Evolutionary conservation across 2,329 filamentous ascomycete species (phyloP).

Genomic region (Aaosphaeria arxii): DNA sequence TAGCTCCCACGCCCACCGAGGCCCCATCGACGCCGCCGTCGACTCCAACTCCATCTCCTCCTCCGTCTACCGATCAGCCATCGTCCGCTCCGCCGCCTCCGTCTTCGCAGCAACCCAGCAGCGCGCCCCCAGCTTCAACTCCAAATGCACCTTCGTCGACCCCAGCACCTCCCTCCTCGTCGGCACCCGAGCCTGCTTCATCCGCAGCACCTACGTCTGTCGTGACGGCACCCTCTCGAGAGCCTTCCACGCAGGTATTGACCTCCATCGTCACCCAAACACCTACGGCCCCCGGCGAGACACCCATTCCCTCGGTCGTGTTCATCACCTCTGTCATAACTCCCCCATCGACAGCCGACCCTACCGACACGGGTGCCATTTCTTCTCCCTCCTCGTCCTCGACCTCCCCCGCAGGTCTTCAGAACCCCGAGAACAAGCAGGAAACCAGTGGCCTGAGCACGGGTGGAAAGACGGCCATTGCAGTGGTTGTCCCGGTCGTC

Average conservation of each 20-base stretch:
- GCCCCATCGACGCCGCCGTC: constrained; percentile 7
- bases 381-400: constrained; percentile 5
- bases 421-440: constrained; percentile 9
- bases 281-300: constrained; percentile 14
- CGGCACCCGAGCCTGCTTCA: constrained; percentile 6
- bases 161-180: constrained; percentile 6
- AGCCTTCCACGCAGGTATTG: constrained; percentile 7
- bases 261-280: constrained; percentile 20
- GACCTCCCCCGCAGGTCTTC: constrained; percentile 4
- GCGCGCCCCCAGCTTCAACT: not conserved
- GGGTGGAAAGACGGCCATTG: constrained; percentile 78
- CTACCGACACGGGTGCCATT: constrained; percentile 1
- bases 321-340: constrained; percentile 6
- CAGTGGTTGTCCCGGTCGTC: constrained; percentile 89
- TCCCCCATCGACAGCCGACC: not conserved
- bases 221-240: constrained; percentile 4
- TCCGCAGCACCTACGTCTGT: not conserved
- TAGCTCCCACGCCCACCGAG: constrained; percentile 5
- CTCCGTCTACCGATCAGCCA: constrained; percentile 2
- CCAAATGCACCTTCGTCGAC: constrained; percentile 1
- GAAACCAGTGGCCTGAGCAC: constrained; percentile 50
- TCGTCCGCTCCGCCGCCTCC: constrained; percentile 1
- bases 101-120: not conserved
- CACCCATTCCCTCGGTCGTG: constrained; percentile 7
- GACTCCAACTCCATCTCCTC: constrained; percentile 10